Evolutionary conservation across 495 filamentous ascomycete genomes (phyloP), one percentile per base, ranked within the genome.

Genomic region (Penicillium antarcticum): DNA sequence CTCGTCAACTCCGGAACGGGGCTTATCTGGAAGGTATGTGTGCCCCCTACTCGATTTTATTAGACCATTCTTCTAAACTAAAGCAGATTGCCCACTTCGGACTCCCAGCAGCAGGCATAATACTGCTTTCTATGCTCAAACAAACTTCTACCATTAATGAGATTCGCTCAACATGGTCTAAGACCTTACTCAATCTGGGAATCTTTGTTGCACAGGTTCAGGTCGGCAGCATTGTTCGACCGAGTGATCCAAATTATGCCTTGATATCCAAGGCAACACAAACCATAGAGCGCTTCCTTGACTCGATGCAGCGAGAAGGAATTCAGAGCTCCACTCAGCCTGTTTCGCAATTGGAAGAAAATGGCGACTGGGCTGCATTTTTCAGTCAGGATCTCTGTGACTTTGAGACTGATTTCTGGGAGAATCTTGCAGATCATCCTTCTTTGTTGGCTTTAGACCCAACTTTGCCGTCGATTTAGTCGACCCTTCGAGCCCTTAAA

Each of bases 181-280:
- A 65, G 24, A 57, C 60, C 4, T 36, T 73, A 1, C 68, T 63
- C 16, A 62, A 69, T 37, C 55, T 74, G 5, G 68, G 58, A 21
- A 66, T 72, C 7, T 67, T 74, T n/a, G 71, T 70, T 4, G 71
- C 67, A 2, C 68, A 73, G 42, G 58, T 73, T 1, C 58, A 70
- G 26, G 61, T 63, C 2, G 71, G 71, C 6, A 61, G 63, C 9
- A 57, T 71, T 17, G 61, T 74, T 11, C 58, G 53, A 34, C 56
- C 50, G 0, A 65, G 62, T 12, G 68, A 74, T 40, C 70, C 71
- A 0, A 73, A 70, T 33, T 74, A 65, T 42, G 63, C 59, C 2
- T 39, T 69, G 26, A 45, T 69, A 0, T 65, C 61, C 21, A 67
- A 63, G 41, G 63, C 66, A 11, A 61, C 64, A 4, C 61, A 61